Conservation (phyloP, 768 basidiomycete species). For the Kwoniella sp. region DNA sequence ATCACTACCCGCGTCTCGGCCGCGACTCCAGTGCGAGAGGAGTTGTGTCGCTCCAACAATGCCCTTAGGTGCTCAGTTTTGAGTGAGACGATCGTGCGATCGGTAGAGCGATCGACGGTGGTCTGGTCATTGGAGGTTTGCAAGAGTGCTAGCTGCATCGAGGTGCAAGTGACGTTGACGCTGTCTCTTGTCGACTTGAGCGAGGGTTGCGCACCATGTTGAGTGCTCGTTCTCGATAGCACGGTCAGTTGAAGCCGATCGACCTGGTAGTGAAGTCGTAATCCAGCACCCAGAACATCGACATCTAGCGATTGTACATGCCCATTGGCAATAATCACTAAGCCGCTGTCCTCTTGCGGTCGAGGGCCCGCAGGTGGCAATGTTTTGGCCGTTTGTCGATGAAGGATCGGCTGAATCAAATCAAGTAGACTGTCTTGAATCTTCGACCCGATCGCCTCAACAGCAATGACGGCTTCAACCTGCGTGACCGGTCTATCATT, state of each 20-base stretch:
- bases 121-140: neutral
- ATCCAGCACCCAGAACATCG: conserved; percentile 11
- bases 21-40: conserved; percentile 4
- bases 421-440: conserved; percentile 19
- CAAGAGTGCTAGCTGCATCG: conserved; percentile 7
- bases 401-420: neutral
- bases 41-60: neutral
- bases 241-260: neutral
- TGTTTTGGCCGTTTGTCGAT: neutral
- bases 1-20: conserved; percentile 16
- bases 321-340: conserved; percentile 1
- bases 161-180: conserved; percentile 4
- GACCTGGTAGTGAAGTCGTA: conserved; percentile 9
- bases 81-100: conserved; percentile 12
- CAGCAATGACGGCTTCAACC: conserved; percentile 13
- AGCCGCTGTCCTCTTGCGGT: neutral
- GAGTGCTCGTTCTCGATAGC: conserved; percentile 5
- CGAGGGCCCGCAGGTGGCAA: neutral
- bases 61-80: conserved; percentile 8
- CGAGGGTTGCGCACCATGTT: neutral
- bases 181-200: conserved; percentile 5
- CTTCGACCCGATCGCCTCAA: conserved; percentile 14
- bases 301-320: conserved; percentile 9
- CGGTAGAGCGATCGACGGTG: neutral
- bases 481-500: conserved; percentile 8